Base-by-base conservation (phyloP, 1,284 basidiomycete species). In the Pascua sp. region DNA sequence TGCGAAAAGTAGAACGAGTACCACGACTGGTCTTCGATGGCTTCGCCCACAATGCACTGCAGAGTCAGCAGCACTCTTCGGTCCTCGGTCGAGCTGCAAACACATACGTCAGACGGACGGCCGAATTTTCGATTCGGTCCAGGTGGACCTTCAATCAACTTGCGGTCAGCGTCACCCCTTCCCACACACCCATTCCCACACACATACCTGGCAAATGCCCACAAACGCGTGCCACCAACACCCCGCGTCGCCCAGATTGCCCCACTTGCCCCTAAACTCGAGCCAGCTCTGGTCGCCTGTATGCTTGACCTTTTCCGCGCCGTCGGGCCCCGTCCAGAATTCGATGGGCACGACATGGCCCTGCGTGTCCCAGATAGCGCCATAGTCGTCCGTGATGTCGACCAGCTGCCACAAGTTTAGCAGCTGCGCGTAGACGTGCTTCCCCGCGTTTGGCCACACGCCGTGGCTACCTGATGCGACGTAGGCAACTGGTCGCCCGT, bases 331-430 rank as follows among this genome's bases (percentile, higher is more conserved):
- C 17, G 62, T 55, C 69, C 71, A 77, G 52, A 65, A 77, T n/a
- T 68, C 66, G 18, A 66, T 59, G 2, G 69, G 59, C 4, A 73
- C 64, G 18, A 76, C 69, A 10, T 63, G 64, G 2, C 59, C 63
- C 53, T 67, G 62, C 5, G 73, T 72, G 59, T 77, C 72, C 75
- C 75, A 77, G 12, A 75, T 60, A 2, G 72, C 58, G 1, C 75
- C 75, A 1, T 60, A 32, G 54, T 74, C 72, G 51, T 74, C 72
- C 13, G 73, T 72, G 13, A 64, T 49, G 54, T 77, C 75, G 47
- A 71, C 66, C 12, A 77, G 61, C 16, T 65, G 60, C 68, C 72
- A 70, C 10, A 72, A 43, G 40, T 62, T 62, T 32, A 62, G 57
- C 18, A 62, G 52, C 60, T 62, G 51, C 8, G 73, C 74, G 47